phyloP scores from a whole-genome alignment of 73 alveolate genomes.

The Symbiodinium pilosum region DNA sequence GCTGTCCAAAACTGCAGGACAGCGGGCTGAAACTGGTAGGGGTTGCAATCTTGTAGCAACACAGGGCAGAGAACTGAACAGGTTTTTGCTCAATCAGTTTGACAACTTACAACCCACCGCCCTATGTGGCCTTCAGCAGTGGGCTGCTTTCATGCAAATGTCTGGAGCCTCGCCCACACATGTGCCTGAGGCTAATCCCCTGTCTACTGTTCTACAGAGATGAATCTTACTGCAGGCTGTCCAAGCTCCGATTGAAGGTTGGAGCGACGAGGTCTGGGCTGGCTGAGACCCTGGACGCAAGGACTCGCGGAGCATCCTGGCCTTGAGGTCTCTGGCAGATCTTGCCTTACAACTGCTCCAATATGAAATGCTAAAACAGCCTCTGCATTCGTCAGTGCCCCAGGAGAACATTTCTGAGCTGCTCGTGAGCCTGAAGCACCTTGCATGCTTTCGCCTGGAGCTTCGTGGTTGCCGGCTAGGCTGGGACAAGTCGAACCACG shows the following conservation, averaged over 20 bases:
- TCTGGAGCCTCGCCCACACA: too few relatives aligned
- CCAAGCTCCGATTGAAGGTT: background rate
- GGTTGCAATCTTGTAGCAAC: too few relatives aligned
- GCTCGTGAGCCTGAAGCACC: background rate
- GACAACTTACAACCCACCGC: too few relatives aligned
- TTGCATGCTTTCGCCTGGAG: background rate
- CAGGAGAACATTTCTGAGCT: background rate
- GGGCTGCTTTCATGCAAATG: too few relatives aligned
- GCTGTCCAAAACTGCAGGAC: background rate
- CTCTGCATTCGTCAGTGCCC: background rate
- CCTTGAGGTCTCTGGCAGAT: background rate
- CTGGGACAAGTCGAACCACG: background rate
- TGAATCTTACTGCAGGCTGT: background rate
- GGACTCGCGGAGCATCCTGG: background rate
- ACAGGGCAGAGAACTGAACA: too few relatives aligned
- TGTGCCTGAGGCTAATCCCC: too few relatives aligned
- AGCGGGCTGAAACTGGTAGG: background rate
- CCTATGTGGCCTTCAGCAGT: too few relatives aligned
- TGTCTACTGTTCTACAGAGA: too few relatives aligned
- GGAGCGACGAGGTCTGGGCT: slow-evolving; percentile 22
- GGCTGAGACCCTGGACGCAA: background rate
- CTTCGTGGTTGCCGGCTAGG: slow-evolving; percentile 18
- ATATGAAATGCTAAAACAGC: background rate
- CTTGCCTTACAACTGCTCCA: too few relatives aligned
- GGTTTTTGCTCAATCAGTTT: too few relatives aligned